Conservation (phyloP, 2,329 filamentous ascomycete species). For the Keithomyces neogunnii region DNA sequence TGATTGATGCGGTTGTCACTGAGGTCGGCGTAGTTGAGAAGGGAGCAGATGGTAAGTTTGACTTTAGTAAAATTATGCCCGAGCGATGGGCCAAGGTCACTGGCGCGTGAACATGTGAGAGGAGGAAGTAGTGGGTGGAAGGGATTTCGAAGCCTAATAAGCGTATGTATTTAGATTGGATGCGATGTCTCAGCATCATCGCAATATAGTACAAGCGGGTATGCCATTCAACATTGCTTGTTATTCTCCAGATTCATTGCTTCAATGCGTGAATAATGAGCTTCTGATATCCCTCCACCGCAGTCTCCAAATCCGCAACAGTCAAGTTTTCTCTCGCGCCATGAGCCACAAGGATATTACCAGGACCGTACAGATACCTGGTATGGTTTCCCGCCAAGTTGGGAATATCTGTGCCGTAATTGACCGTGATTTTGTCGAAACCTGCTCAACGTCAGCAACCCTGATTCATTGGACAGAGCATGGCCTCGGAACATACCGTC, state of each 20-base stretch:
- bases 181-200: not conserved
- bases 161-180: not conserved
- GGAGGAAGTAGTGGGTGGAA: not conserved
- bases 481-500: constrained; percentile 43
- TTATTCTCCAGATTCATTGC: constrained; percentile 14
- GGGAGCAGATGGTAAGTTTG: constrained; percentile 60
- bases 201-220: not conserved
- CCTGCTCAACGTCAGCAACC: constrained; percentile 31
- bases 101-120: not conserved
- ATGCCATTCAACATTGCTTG: not conserved
- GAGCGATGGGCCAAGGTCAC: constrained; percentile 40
- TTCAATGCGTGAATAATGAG: constrained; percentile 51
- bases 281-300: constrained; percentile 71
- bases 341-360: constrained; percentile 79
- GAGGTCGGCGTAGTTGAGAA: constrained; percentile 84
- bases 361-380: constrained; percentile 59
- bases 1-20: constrained; percentile 92
- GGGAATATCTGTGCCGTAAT: constrained; percentile 90
- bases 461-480: not conserved
- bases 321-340: constrained; percentile 73
- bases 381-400: constrained; percentile 62
- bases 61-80: constrained; percentile 48
- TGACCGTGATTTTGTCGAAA: constrained; percentile 76
- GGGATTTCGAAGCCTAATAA: not conserved
- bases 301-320: constrained; percentile 64